These are phyloP conservation scores for Barnettozyma siamensis DNA, from an alignment of 805 yeast species.

Conservation along the genomic window DNA sequence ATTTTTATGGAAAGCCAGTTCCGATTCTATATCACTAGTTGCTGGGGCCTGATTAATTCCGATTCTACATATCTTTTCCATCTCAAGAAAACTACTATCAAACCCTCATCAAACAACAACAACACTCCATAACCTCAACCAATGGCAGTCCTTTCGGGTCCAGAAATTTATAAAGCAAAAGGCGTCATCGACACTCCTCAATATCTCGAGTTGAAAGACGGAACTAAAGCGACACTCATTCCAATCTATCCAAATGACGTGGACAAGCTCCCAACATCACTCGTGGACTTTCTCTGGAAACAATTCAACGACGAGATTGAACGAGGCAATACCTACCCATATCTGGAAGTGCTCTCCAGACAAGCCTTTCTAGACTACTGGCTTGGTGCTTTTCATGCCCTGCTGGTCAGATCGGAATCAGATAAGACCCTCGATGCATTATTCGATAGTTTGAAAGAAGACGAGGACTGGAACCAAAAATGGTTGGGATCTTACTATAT, in stretches of 20 bases:
- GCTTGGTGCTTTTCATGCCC: conserved; percentile 60
- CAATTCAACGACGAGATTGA: conserved; percentile 63
- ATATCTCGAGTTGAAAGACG: conserved; percentile 38
- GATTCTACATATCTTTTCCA: too few species aligned
- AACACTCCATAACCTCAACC: too few species aligned
- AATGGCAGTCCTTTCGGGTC: conserved; percentile 20
- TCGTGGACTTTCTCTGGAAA: conserved; percentile 40
- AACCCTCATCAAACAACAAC: too few species aligned
- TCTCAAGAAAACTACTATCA: too few species aligned
- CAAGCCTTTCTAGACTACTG: conserved; percentile 59
- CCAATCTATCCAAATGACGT: conserved; percentile 44
- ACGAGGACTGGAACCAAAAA: conserved; percentile 36
- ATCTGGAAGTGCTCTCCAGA: conserved; percentile 33
- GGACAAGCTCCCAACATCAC: conserved; percentile 42
- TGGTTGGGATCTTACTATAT: conserved; percentile 73
- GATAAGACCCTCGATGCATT: conserved; percentile 22
- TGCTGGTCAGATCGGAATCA: conserved; percentile 44
- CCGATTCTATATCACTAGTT: too few species aligned
- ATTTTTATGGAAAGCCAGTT: neutral
- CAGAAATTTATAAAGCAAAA: conserved; percentile 28
- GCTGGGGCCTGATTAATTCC: too few species aligned
- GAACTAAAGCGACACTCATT: conserved; percentile 48
- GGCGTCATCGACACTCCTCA: conserved; percentile 27
- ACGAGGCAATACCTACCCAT: conserved; percentile 74
- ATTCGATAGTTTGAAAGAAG: neutral